Base-by-base conservation (phyloP, 768 basidiomycete species). In the Pisolithus sp. region DNA sequence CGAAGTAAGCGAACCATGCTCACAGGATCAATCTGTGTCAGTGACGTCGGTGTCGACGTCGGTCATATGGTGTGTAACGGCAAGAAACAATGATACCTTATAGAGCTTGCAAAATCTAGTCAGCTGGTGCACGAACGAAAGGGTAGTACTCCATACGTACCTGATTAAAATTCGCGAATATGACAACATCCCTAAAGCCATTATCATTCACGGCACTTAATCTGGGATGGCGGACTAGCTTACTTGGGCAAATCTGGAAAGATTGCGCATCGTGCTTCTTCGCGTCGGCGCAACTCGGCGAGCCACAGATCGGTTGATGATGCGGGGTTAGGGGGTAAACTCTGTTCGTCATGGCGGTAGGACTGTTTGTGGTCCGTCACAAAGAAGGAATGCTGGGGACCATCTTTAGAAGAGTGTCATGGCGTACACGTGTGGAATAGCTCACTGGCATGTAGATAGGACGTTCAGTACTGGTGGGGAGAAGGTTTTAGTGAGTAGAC, bases 101-200 rank as follows among this genome's bases (percentile, higher is more conserved):
- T 78, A 78, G 17, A 78, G 62, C 74, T 75, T 52, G 8, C 37
- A 21, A 40, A 23, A 40, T 18, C 9, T 13, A 23, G 17, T 61
- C 45, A 62, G 55, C 45, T 42, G 46, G 49, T 52, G 38, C 38
- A 53, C 39, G 9, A 6, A 23, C 13, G 8, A 13, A 43, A 48
- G 28, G 28, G 43, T 48, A 43, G 51, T 26, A n/a, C 36, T 24
- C 51, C 58, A 36, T 49, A 26, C 26, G 26, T 6, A 75, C 75
- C 72, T 79, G 77, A 57, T 78, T 79, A 57, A 78, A 78, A 58
- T 78, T 79, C 46, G 76, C 75, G 53, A 79, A 78, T 51, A 79
- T 74, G 51, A 79, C 40, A 7, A 67, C 61, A 45, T 76, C 69
- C 49, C 74, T 76, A 48, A 13, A 45, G 26, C 39, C 2, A 3